Evolutionary conservation across 2,329 filamentous ascomycete genomes (phyloP).

Genomic region (Sphaceloma murrayae): DNA sequence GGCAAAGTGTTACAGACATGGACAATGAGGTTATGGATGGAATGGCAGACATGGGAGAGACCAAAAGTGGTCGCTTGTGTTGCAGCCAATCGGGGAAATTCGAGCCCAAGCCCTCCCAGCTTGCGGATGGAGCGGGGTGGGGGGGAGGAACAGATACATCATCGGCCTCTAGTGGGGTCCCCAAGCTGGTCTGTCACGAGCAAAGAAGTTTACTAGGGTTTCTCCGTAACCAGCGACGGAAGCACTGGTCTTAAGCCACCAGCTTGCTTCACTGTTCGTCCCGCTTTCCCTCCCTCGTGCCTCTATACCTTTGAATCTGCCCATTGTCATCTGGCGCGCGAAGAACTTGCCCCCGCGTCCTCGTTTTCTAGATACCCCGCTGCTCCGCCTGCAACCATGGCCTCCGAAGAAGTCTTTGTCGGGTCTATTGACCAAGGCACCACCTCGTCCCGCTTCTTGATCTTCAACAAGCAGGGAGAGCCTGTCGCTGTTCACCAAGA

Average conservation of each 20-base stretch:
- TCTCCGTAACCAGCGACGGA: slow-evolving; percentile 8
- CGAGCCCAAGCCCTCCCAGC: not conserved
- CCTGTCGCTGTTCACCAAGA: slow-evolving; percentile 77
- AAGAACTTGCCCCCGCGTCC: slow-evolving; percentile 5
- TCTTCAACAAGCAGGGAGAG: slow-evolving; percentile 72
- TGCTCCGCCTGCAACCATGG: slow-evolving; percentile 19
- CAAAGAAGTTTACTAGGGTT: slow-evolving; percentile 3
- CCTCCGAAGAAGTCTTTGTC: slow-evolving; percentile 52
- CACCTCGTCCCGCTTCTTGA: slow-evolving; percentile 79
- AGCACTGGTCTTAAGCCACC: slow-evolving; percentile 8
- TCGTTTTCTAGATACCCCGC: not conserved
- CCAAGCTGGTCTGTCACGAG: not conserved
- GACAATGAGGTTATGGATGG: too few relatives aligned
- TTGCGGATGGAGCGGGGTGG: slow-evolving; percentile 4
- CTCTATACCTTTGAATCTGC: too few relatives aligned
- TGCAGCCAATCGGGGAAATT: slow-evolving; percentile 11
- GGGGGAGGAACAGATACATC: not conserved
- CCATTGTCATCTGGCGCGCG: too few relatives aligned
- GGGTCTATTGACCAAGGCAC: slow-evolving; percentile 88
- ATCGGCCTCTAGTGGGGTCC: not conserved
- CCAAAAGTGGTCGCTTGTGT: too few relatives aligned
- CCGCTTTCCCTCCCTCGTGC: not conserved
- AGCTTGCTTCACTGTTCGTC: not conserved
- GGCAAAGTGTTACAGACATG: too few relatives aligned
- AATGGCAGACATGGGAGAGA: too few relatives aligned